Percentiles rank a stretch among this genome's conserved stretches.
Evolutionary conservation across 164 flowering plant species (phyloP).

Genomic region (Vitis riparia): DNA sequence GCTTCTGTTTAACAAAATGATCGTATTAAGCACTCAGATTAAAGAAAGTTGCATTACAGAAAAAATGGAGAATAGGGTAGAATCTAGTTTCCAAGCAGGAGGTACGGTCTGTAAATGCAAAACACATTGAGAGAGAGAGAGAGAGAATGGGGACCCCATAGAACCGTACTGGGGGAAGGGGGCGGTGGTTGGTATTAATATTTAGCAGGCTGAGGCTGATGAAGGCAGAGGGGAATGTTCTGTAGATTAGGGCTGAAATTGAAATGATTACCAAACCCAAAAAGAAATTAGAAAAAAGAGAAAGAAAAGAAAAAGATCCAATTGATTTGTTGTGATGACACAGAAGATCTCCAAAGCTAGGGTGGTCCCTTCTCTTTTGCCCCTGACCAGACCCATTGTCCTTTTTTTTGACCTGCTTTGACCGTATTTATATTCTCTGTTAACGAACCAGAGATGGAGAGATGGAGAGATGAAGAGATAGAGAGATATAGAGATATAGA

Average conservation of each 20-base stretch:
- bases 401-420: slow-evolving; percentile 34
- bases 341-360: slow-evolving; percentile 15
- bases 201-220: neutral
- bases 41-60: too few relatives aligned
- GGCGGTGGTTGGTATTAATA: too few relatives aligned
- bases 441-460: slow-evolving; percentile 12
- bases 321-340: slow-evolving; percentile 9
- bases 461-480: neutral
- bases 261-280: neutral
- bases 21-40: too few relatives aligned
- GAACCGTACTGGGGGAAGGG: too few relatives aligned
- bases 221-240: slow-evolving; percentile 12
- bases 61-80: neutral
- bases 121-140: neutral
- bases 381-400: slow-evolving; percentile 5
- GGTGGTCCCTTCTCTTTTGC: slow-evolving; percentile 5
- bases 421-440: slow-evolving; percentile 23
- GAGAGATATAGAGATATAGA: neutral
- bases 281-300: neutral
- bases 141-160: too few relatives aligned
- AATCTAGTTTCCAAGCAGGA: neutral
- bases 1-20: too few relatives aligned
- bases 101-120: neutral
- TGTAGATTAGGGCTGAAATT: neutral
- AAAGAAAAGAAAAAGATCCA: slow-evolving; percentile 1